These are phyloP conservation scores for Alternaria consortialis DNA, from an alignment of 2,329 filamentous ascomycete species.

Conservation along the genomic window DNA sequence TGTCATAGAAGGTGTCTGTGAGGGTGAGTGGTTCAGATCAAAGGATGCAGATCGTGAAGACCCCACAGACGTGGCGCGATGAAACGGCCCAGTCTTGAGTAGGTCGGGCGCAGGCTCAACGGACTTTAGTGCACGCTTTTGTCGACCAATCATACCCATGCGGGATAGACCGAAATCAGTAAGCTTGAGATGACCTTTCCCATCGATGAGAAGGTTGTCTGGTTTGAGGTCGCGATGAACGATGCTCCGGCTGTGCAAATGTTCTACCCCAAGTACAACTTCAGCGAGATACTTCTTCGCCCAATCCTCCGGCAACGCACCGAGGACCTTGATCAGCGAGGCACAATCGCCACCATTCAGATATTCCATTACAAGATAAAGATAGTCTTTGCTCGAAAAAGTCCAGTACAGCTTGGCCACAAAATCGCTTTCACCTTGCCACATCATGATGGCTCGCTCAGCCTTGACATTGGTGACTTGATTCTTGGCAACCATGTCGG, in stretches of 20 bases:
- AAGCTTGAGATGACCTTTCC: conserved; percentile 93
- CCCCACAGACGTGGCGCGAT: conserved; percentile 80
- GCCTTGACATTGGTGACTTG: conserved; percentile 99
- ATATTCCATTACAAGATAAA: conserved; percentile 99
- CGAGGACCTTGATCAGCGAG: conserved; percentile 92
- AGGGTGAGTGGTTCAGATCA: conserved; percentile 84
- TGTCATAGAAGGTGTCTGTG: conserved; percentile 85
- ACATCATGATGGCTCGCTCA: conserved; percentile 99
- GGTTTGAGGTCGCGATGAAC: conserved; percentile 97
- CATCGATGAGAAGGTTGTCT: conserved; percentile 95
- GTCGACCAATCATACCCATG: conserved; percentile 95
- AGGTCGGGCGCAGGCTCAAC: conserved; percentile 87
- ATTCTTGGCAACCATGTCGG: conserved; percentile 99
- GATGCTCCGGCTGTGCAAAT: conserved; percentile 92
- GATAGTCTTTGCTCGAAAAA: conserved; percentile 98
- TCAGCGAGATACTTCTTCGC: conserved; percentile 97
- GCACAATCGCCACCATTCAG: conserved; percentile 97
- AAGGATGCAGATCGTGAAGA: conserved; percentile 95
- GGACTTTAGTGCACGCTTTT: conserved; percentile 87
- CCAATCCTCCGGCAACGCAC: conserved; percentile 94
- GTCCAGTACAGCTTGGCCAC: conserved; percentile 99
- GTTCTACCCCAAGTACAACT: conserved; percentile 95
- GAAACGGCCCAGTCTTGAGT: conserved; percentile 90
- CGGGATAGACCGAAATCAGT: conserved; percentile 97
- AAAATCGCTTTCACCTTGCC: conserved; percentile 98